These are phyloP conservation scores for Pyrrhoderma noxium DNA, from an alignment of 1,284 basidiomycete genomes.

Conservation along the genomic window DNA sequence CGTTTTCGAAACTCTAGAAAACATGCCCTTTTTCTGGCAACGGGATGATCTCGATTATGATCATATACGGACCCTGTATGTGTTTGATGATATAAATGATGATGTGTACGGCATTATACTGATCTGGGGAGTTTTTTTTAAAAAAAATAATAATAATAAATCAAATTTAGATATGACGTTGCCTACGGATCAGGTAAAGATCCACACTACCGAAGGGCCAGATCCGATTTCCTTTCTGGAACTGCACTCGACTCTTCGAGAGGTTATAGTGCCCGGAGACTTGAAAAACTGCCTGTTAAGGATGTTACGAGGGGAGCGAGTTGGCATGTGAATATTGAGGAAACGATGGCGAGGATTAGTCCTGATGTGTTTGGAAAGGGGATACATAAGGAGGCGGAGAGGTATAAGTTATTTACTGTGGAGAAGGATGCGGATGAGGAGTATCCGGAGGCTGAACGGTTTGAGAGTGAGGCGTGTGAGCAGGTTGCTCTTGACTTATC, in stretches of 20 bases:
- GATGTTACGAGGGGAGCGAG: slow-evolving; percentile 34
- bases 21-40: slow-evolving; percentile 50
- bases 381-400: slow-evolving; percentile 27
- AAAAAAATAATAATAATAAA: background rate
- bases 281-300: slow-evolving; percentile 40
- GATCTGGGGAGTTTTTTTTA: too few relatives aligned
- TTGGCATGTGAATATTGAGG: slow-evolving; percentile 47
- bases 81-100: too few relatives aligned
- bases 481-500: slow-evolving; percentile 56
- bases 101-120: too few relatives aligned
- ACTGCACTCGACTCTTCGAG: slow-evolving; percentile 41
- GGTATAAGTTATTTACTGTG: slow-evolving; percentile 38
- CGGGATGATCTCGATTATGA: slow-evolving; percentile 39
- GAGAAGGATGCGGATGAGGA: slow-evolving; percentile 29
- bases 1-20: slow-evolving; percentile 42
- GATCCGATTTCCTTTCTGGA: slow-evolving; percentile 51
- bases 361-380: slow-evolving; percentile 31
- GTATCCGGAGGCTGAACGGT: slow-evolving; percentile 34
- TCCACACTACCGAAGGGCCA: slow-evolving; percentile 32
- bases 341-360: slow-evolving; percentile 38
- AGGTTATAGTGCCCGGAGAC: slow-evolving; percentile 43
- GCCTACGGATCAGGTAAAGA: slow-evolving; percentile 45
- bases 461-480: slow-evolving; percentile 49
- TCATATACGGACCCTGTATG: slow-evolving; percentile 50
- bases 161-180: slow-evolving; percentile 49